These are phyloP conservation scores for Tremella mesenterica DNA, from an alignment of 768 basidiomycete species.

Conservation along the genomic window DNA sequence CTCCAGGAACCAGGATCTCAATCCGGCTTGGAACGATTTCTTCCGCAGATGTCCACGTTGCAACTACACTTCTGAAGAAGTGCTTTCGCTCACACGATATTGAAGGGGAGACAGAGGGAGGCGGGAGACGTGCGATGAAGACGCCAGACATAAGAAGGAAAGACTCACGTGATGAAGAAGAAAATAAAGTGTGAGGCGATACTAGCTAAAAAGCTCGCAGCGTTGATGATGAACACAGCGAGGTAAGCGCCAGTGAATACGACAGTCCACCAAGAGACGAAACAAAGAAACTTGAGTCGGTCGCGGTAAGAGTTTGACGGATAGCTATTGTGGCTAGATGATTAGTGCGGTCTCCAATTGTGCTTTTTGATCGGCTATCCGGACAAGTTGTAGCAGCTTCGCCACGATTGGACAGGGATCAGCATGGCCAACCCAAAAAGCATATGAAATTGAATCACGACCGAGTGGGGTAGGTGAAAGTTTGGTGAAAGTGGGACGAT, in stretches of 20 bases:
- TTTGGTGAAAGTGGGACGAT: not conserved
- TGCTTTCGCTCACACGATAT: not conserved
- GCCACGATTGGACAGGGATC: no score
- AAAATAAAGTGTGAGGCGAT: constrained; percentile 34
- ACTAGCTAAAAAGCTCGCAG: constrained; percentile 26
- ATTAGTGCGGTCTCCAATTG: no score
- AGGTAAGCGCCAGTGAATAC: constrained; percentile 39
- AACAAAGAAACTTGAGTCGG: constrained; percentile 39
- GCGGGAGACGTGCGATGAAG: not conserved
- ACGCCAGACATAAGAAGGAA: not conserved
- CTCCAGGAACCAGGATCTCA: no score
- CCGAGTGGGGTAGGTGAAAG: not conserved
- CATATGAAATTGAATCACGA: no score
- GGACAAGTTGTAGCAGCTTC: no score
- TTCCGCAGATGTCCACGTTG: no score
- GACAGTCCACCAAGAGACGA: constrained; percentile 44
- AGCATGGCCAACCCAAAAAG: no score
- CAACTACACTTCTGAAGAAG: no score
- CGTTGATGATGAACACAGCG: constrained; percentile 28
- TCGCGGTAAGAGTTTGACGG: constrained; percentile 35
- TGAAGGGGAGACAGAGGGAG: not conserved
- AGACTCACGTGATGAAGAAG: constrained; percentile 39
- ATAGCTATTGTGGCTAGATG: constrained; percentile 26
- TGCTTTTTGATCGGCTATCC: no score
- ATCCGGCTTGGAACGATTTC: no score